Evolutionary conservation across 192 early-diverging fungal species (phyloP), one percentile per base, ranked within the genome.

Genomic region (Diversispora eburnea): DNA sequence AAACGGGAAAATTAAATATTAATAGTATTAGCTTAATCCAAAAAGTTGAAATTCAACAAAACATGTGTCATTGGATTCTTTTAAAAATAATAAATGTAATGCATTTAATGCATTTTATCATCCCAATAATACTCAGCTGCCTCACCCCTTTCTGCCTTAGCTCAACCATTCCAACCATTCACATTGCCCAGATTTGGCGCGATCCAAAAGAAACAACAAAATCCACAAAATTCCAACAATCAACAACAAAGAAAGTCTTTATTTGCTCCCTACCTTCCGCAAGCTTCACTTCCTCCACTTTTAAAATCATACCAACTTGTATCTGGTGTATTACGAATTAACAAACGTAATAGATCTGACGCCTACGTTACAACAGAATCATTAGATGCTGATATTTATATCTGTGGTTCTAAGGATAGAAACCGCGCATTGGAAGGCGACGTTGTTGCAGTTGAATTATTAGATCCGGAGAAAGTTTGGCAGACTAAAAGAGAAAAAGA

Each of bases 391-490:
- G 94, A 95, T 76, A 87, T 95, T 19, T 92, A 88, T 70, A 90
- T 95, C 13, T 88, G 84, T 59, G 92, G 92, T 15, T 86, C 86
- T 47, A 84, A 84, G 47, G 83, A 85, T 68, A 87, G 91, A n/a
- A 95, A 95, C 78, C 85, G 94, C 51, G 91, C 93, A 5, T 76
- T 95, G 4, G 93, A 95, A 65, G 93, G 92, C 4, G 94, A 95
- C 76, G 80, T 89, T 4, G 94, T 95, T 19, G 88, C 88, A n/a
- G 81, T 95, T 3, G 77, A 86, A 68, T 65, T 94, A 42, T 78
- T 95, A 46, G 86, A 88, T 70, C 88, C 88, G 0, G 84, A 86
- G 22, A 91, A 93, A 76, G 77, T 88, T 57, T 70, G 86, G 64
- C 58, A 72, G 8, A 87, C 87, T 65, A 80, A 88, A 77, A 70